Base-by-base conservation (phyloP, 768 basidiomycete species). In the Fibroporia radiculosa region DNA sequence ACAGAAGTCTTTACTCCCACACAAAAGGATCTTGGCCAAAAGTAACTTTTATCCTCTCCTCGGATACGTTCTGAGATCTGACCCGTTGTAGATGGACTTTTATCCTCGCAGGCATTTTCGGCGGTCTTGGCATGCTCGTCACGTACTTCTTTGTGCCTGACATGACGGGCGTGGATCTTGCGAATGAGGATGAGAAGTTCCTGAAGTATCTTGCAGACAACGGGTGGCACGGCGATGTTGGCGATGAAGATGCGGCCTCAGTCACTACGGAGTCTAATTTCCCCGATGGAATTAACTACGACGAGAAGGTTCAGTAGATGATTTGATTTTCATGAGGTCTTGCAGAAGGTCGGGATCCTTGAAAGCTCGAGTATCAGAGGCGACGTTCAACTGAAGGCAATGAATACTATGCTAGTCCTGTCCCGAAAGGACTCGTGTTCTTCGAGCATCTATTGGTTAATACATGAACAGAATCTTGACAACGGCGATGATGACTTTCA, bases 1-100 rank as follows among this genome's bases (percentile, higher is more conserved):
- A 81, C 78, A 0, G 80, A 84, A 54, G 78, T 73, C 1, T 83
- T 83, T 58, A 82, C 79, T 3, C 82, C 82, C 3, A 82, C 84
- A 48, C 77, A 80, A 54, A 64, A 66, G 44, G 70, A 82, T 55
- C 73, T 82, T n/a, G 83, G 83, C 12, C 77, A 81, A 55, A 73
- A 69, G 75, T 76, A 53, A 35, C 35, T 25, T 31, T 10, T 49
- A 41, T 40, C 10, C 32, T 4, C 20, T 10, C 19, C 18, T 20
- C 16, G 6, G 28, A 12, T n/a, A 4, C n/a, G 24, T 23, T 4
- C 29, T 6, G 11, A 18, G n/a, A 2, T 10, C 48, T 36, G 24
- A 46, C 44, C 13, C n/a, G 12, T 6, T 43, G 28, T 52, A 79
- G 76, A 49, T 80, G 77, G 78, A 81, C 77, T 4, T 82, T 81